These are phyloP conservation scores for Ascochyta viciae-villosae DNA, from an alignment of 2,329 filamentous ascomycete species.

Conservation along the genomic window DNA sequence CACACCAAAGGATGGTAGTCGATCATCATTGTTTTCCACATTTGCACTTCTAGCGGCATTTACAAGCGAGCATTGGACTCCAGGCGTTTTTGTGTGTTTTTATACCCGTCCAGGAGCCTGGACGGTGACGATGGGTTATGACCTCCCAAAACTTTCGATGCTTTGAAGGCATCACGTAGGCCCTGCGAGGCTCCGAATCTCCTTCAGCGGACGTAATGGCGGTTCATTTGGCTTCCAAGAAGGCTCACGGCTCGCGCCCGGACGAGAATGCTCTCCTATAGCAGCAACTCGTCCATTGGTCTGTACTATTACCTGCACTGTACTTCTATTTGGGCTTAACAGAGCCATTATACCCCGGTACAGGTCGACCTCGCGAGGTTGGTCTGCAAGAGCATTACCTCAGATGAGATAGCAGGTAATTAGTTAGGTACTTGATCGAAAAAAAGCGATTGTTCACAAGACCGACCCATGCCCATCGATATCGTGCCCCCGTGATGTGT, in stretches of 20 bases:
- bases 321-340: conserved; percentile 46
- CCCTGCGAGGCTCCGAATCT: conserved; percentile 51
- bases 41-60: conserved; percentile 49
- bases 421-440: conserved; percentile 43
- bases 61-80: conserved; percentile 42
- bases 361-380: conserved; percentile 31
- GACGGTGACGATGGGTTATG: conserved; percentile 39
- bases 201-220: conserved; percentile 39
- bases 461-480: neutral
- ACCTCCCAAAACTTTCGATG: conserved; percentile 44
- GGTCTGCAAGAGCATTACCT: conserved; percentile 40
- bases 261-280: conserved; percentile 21
- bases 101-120: conserved; percentile 21
- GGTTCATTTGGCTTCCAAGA: conserved; percentile 39
- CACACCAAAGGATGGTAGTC: conserved; percentile 83
- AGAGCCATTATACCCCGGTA: conserved; percentile 46
- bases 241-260: conserved; percentile 48
- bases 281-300: conserved; percentile 35
- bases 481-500: neutral
- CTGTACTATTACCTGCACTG: conserved; percentile 52
- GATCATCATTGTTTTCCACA: conserved; percentile 24
- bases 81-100: conserved; percentile 38
- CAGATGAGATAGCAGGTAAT: conserved; percentile 38
- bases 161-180: conserved; percentile 42
- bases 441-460: conserved; percentile 40